Evolutionary conservation across 768 basidiomycete species (phyloP), one percentile per base, ranked within the genome.

Genomic region (Leccinum barrowsii): DNA sequence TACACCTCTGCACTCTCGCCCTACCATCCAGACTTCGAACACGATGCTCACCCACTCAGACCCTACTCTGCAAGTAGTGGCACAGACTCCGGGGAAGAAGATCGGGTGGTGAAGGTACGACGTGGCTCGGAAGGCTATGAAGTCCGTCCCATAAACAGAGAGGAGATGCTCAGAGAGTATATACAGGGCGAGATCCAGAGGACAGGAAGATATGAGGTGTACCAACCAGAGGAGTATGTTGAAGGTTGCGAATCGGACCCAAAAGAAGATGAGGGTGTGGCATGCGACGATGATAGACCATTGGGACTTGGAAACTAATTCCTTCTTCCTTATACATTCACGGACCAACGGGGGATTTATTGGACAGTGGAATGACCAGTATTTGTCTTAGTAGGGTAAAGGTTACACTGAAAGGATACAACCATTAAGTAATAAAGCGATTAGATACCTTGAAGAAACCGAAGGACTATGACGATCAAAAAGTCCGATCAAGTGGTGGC

Each of bases 101-200:
- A 67, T 21, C 68, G 64, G 30, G 68, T 73, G n/a, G 70, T 76
- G 15, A 68, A 61, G 32, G 77, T 90, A 50, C 78, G 92, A 54
- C 74, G 83, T 47, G 91, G 92, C 21, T 93, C 90, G 13, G 92
- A 94, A 73, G 92, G 92, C 4, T 90, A 86, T 63, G 92, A 94
- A 67, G 84, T 90, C 49, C 80, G 78, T 13, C 73, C 82, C 11
- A 73, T 82, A 37, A 76, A 82, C 48, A 77, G 91, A 57, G 87
- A 91, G 65, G 82, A 80, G 48, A 78, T 92, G 75, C 71, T 92
- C 42, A 74, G 70, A 57, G 74, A 78, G 51, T 86, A 89, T 70
- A 70, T 92, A 32, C 72, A 73, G 56, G 76, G 76, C 44, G 69
- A 84, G 35, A 81, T 82, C 8, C 79, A 80, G 62, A 80, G 83